These are phyloP conservation scores for Tremellales sp. DNA, from an alignment of 1,284 basidiomycete genomes.

Conservation along the genomic window DNA sequence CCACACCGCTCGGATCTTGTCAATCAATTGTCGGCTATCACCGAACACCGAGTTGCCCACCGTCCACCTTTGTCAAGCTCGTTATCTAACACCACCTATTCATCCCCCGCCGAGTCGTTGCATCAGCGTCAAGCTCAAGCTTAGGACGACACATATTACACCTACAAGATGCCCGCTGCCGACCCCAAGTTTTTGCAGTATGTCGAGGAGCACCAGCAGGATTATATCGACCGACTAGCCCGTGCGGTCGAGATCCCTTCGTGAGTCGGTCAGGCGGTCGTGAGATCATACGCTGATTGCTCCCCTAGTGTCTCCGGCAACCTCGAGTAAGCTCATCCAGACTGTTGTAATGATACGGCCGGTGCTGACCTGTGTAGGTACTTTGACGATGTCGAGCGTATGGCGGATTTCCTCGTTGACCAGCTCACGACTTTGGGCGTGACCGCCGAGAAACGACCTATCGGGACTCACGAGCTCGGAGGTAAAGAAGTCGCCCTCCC, in stretches of 20 bases:
- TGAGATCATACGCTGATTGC: background rate
- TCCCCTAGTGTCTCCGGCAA: slow-evolving; percentile 48
- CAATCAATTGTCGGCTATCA: background rate
- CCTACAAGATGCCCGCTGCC: slow-evolving; percentile 40
- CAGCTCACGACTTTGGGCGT: slow-evolving; percentile 73
- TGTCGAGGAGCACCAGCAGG: slow-evolving; percentile 66
- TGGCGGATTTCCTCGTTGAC: slow-evolving; percentile 72
- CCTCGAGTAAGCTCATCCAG: slow-evolving; percentile 28
- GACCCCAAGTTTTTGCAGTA: slow-evolving; percentile 57
- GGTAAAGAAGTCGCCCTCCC: slow-evolving; percentile 71
- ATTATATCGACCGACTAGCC: slow-evolving; percentile 71
- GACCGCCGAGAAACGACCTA: slow-evolving; percentile 64
- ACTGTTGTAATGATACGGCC: background rate
- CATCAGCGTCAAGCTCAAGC: background rate
- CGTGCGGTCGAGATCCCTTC: slow-evolving; percentile 86
- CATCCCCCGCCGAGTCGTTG: background rate
- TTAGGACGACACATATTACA: slow-evolving; percentile 4
- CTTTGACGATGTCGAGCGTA: slow-evolving; percentile 71
- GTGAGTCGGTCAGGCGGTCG: slow-evolving; percentile 49
- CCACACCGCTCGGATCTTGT: background rate
- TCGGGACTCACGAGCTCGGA: slow-evolving; percentile 80
- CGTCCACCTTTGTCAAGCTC: background rate
- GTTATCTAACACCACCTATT: background rate
- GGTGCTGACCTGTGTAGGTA: slow-evolving; percentile 54
- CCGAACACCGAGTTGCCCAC: too few species aligned